phyloP scores from a whole-genome alignment of 2,329 filamentous ascomycete species.

The Ambrosiella xylebori region DNA sequence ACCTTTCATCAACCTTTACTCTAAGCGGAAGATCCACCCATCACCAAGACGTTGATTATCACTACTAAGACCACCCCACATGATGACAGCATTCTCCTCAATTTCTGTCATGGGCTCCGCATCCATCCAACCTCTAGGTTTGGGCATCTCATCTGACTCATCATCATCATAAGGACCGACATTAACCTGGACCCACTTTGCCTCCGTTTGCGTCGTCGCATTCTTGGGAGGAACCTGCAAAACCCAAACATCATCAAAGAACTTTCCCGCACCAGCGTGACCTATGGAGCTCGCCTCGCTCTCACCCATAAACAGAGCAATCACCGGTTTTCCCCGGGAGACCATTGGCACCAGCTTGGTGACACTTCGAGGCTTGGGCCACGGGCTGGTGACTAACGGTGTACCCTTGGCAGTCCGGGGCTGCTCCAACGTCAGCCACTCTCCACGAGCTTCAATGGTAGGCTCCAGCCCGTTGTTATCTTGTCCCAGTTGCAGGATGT shows the following conservation, averaged over 20 bases:
- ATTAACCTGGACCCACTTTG: slow-evolving; percentile 37
- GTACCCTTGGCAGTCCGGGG: slow-evolving; percentile 15
- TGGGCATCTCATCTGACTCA: slow-evolving; percentile 31
- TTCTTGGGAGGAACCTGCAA: slow-evolving; percentile 41
- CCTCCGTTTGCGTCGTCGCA: slow-evolving; percentile 33
- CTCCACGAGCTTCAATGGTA: slow-evolving; percentile 30
- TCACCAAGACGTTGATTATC: slow-evolving; percentile 37
- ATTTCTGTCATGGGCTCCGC: slow-evolving; percentile 39
- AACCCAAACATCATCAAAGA: slow-evolving; percentile 44
- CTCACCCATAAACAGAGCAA: slow-evolving; percentile 46
- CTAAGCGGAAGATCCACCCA: slow-evolving; percentile 41
- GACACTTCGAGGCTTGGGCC: slow-evolving; percentile 19
- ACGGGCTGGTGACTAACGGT: background rate
- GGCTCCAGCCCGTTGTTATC: slow-evolving; percentile 32
- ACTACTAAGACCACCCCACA: slow-evolving; percentile 42
- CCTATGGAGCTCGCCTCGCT: slow-evolving; percentile 29
- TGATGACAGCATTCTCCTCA: slow-evolving; percentile 39
- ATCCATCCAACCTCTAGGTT: slow-evolving; percentile 39
- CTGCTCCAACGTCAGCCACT: slow-evolving; percentile 36
- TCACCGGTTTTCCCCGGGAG: slow-evolving; percentile 43
- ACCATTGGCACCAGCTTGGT: slow-evolving; percentile 37
- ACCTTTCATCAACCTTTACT: slow-evolving; percentile 11
- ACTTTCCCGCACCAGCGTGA: slow-evolving; percentile 34
- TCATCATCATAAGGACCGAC: slow-evolving; percentile 34
- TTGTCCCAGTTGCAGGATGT: slow-evolving; percentile 43